Base-by-base conservation (phyloP, 2,329 filamentous ascomycete genomes). In the Teratosphaeria nubilosa region DNA sequence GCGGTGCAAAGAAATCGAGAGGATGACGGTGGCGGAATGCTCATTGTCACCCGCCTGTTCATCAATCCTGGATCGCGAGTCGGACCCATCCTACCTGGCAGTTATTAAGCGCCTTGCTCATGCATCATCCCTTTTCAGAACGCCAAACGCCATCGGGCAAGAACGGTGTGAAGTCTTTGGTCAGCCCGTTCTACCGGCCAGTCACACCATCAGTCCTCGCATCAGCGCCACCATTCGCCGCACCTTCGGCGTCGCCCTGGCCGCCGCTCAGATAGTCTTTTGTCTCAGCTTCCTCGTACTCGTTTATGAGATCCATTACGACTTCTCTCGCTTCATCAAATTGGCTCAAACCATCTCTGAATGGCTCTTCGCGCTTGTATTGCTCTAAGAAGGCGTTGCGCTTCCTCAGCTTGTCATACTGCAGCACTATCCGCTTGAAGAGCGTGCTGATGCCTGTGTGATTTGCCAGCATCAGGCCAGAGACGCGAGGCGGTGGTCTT, bases 381-480 rank as follows among this genome's bases (percentile, higher is more conserved):
- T 85, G 86, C 67, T 99, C 94, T 69, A 99, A 82, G 74, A 97
- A 99, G 54, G 94, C 94, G 72, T 97, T 97, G 55, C 92, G 88
- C 76, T 97, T 97, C 59, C 94, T 84, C 79, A 99, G 87, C 27
- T 88, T 86, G 68, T 96, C 91, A 75, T 97, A 99, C 71, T 95
- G 92, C 62, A 84, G 83, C 14, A 96, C 83, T 62, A 97, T 96
- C 51, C 92, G 85, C 73, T 95, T 96, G 79, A 99, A 99, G 10
- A 99, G 81, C 76, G 94, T 96, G 53, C 92, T 90, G 66, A 99
- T 95, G 63, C 91, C 95, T 0, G 94, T 99, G 72, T 99, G 94
- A 71, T 99, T 99, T 13, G 94, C 94, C 60, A 99, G 79, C 94
- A 99, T 99, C 59, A 99, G 82, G 1, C 94, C 94, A 64, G 90